Base-by-base conservation (phyloP, 2,329 filamentous ascomycete species). In the Alternaria infectoria region DNA sequence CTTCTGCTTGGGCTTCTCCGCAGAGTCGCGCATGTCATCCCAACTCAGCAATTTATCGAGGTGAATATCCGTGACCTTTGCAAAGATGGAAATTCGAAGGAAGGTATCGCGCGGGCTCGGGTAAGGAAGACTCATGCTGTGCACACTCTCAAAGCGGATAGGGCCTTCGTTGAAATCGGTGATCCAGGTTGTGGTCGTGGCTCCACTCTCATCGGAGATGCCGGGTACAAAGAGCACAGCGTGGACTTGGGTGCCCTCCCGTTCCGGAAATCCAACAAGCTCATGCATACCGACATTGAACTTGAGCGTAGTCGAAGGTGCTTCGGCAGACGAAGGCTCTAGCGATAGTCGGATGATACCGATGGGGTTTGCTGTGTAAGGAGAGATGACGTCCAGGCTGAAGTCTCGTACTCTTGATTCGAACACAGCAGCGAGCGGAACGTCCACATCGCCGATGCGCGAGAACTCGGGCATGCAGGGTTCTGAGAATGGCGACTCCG, bases 211-310 rank as follows among this genome's bases (percentile, higher is more conserved):
- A 76, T 96, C 94, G 0, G 93, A 94, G 11, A 97, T 87, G 8
- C 93, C 93, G 6, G 96, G 93, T 40, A 99, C 90, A 76, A 97
- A 98, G n/a, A 99, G 88, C 80, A 98, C 94, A 1, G 93, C 96
- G 80, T 99, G 96, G 26, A 99, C 93, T 69, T 97, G 91, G 0
- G 93, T 97, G 13, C 96, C 96, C 82, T 99, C 96, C 66, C 95
- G 89, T 81, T 99, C 96, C 0, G 96, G 91, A 71, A 99, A 99
- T 1, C 96, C 96, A 36, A 96, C 83, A 82, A 99, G 88, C 76
- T 98, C 93, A 75, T 97, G 94, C 93, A 99, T 97, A 30, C 98
- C 94, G 6, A 98, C 94, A 74, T 98, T 99, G 83, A 99, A 99
- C 78, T 98, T 99, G 61, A 98, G 83, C 3, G 93, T 97, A 62